A percentile compares a stretch with the other conserved stretches of the same genome.
Evolutionary conservation across 306 rosid species (phyloP).

Genomic region (Carpinus viminea): DNA sequence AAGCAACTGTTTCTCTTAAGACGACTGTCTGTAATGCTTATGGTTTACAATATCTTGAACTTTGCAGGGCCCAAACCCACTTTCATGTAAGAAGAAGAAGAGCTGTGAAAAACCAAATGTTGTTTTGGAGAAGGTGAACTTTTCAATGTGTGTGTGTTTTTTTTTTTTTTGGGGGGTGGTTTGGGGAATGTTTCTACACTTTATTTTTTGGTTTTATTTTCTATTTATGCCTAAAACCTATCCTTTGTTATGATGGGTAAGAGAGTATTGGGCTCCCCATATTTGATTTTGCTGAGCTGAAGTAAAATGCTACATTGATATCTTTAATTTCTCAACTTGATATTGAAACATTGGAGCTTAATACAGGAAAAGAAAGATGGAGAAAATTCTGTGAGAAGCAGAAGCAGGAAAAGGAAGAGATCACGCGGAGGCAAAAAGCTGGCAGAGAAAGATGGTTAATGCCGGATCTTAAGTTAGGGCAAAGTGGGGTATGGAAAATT

Average conservation of each 20-base stretch:
- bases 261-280: not conserved
- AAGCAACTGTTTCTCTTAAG: not conserved
- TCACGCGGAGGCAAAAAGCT: conserved; percentile 21
- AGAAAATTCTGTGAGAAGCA: conserved; percentile 13
- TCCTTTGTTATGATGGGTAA: not conserved
- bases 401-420: conserved; percentile 39
- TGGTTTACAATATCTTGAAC: conserved; percentile 15
- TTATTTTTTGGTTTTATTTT: not conserved
- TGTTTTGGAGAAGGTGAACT: conserved; percentile 48
- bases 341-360: not conserved
- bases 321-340: not conserved
- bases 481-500: not conserved
- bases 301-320: not conserved
- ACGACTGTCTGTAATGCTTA: not conserved
- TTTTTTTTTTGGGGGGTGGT: not conserved
- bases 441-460: not conserved
- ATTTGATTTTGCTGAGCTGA: not conserved
- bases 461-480: not conserved
- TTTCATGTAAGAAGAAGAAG: conserved; percentile 82
- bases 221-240: not conserved
- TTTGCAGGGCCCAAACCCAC: conserved; percentile 88
- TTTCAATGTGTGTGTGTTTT: not conserved
- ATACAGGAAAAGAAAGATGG: conserved; percentile 35
- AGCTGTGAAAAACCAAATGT: conserved; percentile 36
- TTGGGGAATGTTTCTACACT: not conserved